Evolutionary conservation across 306 rosid species (phyloP), one percentile per base, ranked within the genome.

Genomic region (Sicyos baderoa): DNA sequence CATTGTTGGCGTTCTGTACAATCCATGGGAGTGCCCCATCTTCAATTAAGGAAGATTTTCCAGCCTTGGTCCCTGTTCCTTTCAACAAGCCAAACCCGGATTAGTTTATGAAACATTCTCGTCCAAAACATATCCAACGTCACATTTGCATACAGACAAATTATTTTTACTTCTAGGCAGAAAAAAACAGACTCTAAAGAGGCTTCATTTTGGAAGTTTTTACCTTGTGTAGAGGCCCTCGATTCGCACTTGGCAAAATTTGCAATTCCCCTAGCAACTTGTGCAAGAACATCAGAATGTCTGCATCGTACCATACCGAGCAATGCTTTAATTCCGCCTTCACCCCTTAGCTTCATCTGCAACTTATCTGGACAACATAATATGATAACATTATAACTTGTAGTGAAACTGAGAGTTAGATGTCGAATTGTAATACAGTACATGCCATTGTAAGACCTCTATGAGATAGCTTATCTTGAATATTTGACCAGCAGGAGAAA

Each of bases 1-100:
- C 97, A 40, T 85, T 90, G 74, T 90, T 93, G 40, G 99, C 96
- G 75, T 90, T 90, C 83, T 90, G 91, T 37, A 93, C 97, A 66
- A 93, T 90, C 99, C 99, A 93, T 72, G 99, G 75, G 78, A 93
- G 96, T 68, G 94, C 97, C 47, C 97, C 97, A 25, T 93, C 99
- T 75, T 93, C 97, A 66, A 94, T 94, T 65, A 94, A 84, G 77
- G 85, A 86, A 72, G 99, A 94, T 70, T 81, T 90, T 72, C 91
- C 95, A 1, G 82, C 72, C 82, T 94, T 94, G 45, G 84, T 82
- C 63, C 99, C 99, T 93, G 76, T 65, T 68, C 71, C 71, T 50
- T 48, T 71, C 27, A 66, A 48, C 23, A 79, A 73, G 65, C 72
- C 16, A 40, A 48, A 48, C 44, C 42, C 9, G 0, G 22, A 49